Base-by-base conservation (phyloP, 169 alveolate species). In the Cryptosporidium ubiquitum region DNA sequence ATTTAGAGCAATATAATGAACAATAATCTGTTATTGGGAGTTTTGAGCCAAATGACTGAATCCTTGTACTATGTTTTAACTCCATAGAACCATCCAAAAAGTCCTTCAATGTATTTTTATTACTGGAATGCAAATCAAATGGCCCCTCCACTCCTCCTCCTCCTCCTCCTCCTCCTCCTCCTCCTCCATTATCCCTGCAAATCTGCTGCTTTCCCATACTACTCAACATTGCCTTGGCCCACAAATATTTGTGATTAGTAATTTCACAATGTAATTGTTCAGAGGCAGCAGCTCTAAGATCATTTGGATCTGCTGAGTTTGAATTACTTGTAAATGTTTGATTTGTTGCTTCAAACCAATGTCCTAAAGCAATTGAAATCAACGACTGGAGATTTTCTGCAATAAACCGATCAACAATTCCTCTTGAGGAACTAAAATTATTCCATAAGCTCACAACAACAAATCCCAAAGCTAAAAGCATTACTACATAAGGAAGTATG, bases 401-500 rank as follows among this genome's bases (percentile, higher is more conserved):
- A 42, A 92, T 92, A 52, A 91, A 92, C 12, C 85, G 58, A 16
- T 58, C 89, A 44, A 91, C 93, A 2, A 79, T 79, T 9, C 86
- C 94, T 66, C 94, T 85, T 5, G 94, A 86, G 33, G 84, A 71
- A 16, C 70, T 79, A 33, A 86, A 86, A 58, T 92, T 92, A 39
- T 40, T 85, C 92, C 93, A 86, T 35, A 92, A 85, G 37, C 74
- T 74, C 23, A 64, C 86, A 2, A 92, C 70, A 6, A 91, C 93
- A 31, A 86, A 92, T 40, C 85, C 75, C 68, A 86, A 68, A 7
- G 93, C 85, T 2, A 92, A 84, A 14, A 91, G 58, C 93, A 92
- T 86, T 23, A 85, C 94, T 18, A 92, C 94, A 69, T 86, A 92
- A 23, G 94, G 94, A 29, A 92, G 68, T 37, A 92, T 89, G 12